These are phyloP conservation scores for Cercospora citrullina DNA, from an alignment of 2,329 filamentous ascomycete species.

Conservation along the genomic window DNA sequence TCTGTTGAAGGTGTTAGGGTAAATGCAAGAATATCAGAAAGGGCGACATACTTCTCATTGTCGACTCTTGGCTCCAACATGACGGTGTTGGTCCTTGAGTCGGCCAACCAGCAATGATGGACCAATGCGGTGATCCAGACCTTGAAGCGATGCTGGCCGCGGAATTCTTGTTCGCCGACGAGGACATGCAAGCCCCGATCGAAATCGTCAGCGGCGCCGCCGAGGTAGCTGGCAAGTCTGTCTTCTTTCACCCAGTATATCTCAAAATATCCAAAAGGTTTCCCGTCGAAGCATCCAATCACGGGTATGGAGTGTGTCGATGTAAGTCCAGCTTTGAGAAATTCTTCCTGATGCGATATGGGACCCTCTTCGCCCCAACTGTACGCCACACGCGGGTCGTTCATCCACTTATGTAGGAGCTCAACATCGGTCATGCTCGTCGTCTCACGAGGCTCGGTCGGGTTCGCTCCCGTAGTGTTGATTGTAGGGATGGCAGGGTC, in stretches of 20 bases:
- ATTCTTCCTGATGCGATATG: slow-evolving; percentile 60
- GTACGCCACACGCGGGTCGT: slow-evolving; percentile 75
- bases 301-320: slow-evolving; percentile 81
- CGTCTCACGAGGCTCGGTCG: slow-evolving; percentile 18
- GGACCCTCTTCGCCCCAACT: slow-evolving; percentile 75
- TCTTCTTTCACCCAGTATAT: slow-evolving; percentile 99
- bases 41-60: slow-evolving; percentile 68
- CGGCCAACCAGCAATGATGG: slow-evolving; percentile 79
- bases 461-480: slow-evolving; percentile 10
- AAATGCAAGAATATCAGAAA: not conserved
- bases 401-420: slow-evolving; percentile 84
- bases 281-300: slow-evolving; percentile 90
- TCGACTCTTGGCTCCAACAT: slow-evolving; percentile 89
- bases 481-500: slow-evolving; percentile 49
- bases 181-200: slow-evolving; percentile 87
- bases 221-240: slow-evolving; percentile 67
- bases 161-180: slow-evolving; percentile 87
- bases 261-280: slow-evolving; percentile 96
- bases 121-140: slow-evolving; percentile 82
- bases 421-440: slow-evolving; percentile 57
- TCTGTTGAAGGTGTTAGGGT: slow-evolving; percentile 44
- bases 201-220: slow-evolving; percentile 71
- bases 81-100: slow-evolving; percentile 77
- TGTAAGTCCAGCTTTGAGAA: slow-evolving; percentile 65
- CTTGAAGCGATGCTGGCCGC: slow-evolving; percentile 72